Evolutionary conservation across 371 early-diverging fungal genomes (phyloP).

Genomic region (Haplosporangium sp.): DNA sequence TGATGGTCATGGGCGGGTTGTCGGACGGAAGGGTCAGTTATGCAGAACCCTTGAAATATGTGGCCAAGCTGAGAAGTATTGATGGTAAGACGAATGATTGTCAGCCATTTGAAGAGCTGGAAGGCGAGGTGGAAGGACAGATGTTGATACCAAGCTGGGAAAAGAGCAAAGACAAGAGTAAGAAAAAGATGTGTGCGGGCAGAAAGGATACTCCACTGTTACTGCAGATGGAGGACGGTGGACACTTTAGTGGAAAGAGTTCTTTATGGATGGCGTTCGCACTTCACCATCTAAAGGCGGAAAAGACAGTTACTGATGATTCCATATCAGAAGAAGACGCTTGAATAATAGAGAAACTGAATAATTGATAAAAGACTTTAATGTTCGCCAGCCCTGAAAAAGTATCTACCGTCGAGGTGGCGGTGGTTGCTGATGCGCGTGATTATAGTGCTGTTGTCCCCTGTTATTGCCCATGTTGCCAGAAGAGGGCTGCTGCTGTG

Average conservation of each 20-base stretch:
- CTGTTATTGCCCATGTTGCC: constrained; percentile 13
- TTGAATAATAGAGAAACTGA: too few species aligned
- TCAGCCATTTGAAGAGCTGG: constrained; percentile 2
- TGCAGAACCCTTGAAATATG: constrained; percentile 65
- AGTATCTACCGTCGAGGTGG: background rate
- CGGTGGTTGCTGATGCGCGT: constrained; percentile 12
- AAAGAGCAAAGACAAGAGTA: background rate
- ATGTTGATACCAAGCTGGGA: constrained; percentile 1
- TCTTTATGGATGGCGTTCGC: constrained; percentile 55
- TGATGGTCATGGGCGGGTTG: constrained; percentile 60
- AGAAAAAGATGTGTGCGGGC: constrained; percentile 34
- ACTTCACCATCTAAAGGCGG: constrained; percentile 28
- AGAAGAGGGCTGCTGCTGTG: too few species aligned
- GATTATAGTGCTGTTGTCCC: too few species aligned
- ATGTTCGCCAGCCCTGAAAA: too few species aligned
- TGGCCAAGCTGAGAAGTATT: constrained; percentile 59
- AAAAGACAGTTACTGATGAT: constrained; percentile 4
- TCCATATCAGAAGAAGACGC: too few species aligned
- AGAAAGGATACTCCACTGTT: constrained; percentile 52
- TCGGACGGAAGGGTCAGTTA: constrained; percentile 62
- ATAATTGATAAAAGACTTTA: too few species aligned
- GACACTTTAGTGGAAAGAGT: constrained; percentile 40
- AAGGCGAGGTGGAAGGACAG: constrained; percentile 1
- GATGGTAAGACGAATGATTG: constrained; percentile 51
- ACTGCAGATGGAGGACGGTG: constrained; percentile 55